Evolutionary conservation across 164 flowering plant genomes (phyloP).

Genomic region (Macadamia tetraphylla): DNA sequence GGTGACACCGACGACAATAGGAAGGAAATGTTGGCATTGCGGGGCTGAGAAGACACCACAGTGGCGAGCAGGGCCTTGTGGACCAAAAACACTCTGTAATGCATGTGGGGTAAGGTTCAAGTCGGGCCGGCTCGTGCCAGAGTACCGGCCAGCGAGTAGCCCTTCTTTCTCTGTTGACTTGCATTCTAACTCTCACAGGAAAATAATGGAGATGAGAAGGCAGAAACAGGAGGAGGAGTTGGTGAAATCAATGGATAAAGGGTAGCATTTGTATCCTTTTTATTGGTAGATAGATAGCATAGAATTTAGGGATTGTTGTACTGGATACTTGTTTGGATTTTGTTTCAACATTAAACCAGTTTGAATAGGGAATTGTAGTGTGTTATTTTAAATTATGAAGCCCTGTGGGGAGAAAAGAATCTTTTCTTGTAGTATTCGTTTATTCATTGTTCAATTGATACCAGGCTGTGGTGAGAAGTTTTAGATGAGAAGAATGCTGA

Average conservation of each 20-base stretch:
- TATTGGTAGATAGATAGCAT: background rate
- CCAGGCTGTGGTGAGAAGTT: too few species aligned
- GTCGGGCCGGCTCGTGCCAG: constrained; percentile 82
- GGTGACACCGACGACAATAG: constrained; percentile 9
- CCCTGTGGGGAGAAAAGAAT: background rate
- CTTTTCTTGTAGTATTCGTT: background rate
- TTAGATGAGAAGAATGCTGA: too few species aligned
- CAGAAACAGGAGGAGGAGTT: constrained; percentile 31
- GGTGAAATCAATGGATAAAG: constrained; percentile 26
- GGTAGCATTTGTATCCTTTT: constrained; percentile 12
- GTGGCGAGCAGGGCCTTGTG: constrained; percentile 85
- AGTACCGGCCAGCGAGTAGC: constrained; percentile 83
- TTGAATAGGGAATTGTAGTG: background rate
- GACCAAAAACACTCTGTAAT: constrained; percentile 87
- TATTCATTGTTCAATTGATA: background rate
- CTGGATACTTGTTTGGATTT: constrained; percentile 19
- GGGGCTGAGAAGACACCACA: constrained; percentile 80
- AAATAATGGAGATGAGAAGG: constrained; percentile 76
- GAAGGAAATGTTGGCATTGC: constrained; percentile 75
- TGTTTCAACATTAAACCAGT: background rate
- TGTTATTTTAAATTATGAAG: background rate
- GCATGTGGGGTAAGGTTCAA: constrained; percentile 93
- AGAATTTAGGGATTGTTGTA: constrained; percentile 16
- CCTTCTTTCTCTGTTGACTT: constrained; percentile 52
- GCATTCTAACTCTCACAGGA: constrained; percentile 86